Conservation (phyloP, 805 yeast species). For the Dipodascus albidus region DNA sequence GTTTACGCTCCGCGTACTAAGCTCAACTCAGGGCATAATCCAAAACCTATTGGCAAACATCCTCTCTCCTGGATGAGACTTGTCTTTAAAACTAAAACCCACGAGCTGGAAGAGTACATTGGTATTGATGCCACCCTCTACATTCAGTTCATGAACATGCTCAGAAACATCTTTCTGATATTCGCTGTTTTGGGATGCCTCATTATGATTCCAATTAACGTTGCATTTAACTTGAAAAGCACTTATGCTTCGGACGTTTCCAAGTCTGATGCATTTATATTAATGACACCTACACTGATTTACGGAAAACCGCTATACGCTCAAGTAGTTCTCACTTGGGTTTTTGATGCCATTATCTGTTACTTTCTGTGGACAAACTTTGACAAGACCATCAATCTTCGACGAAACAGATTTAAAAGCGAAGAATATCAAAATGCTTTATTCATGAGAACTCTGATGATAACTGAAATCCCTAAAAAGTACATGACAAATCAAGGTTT, state of each 20-base stretch:
- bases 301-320: conserved; percentile 22
- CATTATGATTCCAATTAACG: conserved; percentile 28
- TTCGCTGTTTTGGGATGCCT: conserved; percentile 24
- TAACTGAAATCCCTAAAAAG: conserved; percentile 21
- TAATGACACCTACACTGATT: conserved; percentile 27
- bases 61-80: conserved; percentile 18
- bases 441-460: conserved; percentile 23
- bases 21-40: conserved; percentile 9
- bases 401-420: conserved; percentile 15
- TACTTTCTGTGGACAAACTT: conserved; percentile 20
- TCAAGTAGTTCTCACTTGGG: conserved; percentile 26
- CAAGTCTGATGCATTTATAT: conserved; percentile 22
- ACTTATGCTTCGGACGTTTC: conserved; percentile 16
- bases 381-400: conserved; percentile 16
- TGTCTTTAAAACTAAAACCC: conserved; percentile 15
- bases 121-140: conserved; percentile 29
- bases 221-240: conserved; percentile 21
- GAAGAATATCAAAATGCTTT: conserved; percentile 16
- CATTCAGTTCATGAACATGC: conserved; percentile 23
- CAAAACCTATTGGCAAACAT: conserved; percentile 12
- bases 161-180: conserved; percentile 21
- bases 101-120: conserved; percentile 16
- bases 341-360: conserved; percentile 19
- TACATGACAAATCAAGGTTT: conserved; percentile 20
- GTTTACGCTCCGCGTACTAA: conserved; percentile 25